Percentiles rank a stretch among this genome's conserved stretches.
phyloP scores from a whole-genome alignment of 495 filamentous ascomycete species.

The Xylaria flabelliformis region DNA sequence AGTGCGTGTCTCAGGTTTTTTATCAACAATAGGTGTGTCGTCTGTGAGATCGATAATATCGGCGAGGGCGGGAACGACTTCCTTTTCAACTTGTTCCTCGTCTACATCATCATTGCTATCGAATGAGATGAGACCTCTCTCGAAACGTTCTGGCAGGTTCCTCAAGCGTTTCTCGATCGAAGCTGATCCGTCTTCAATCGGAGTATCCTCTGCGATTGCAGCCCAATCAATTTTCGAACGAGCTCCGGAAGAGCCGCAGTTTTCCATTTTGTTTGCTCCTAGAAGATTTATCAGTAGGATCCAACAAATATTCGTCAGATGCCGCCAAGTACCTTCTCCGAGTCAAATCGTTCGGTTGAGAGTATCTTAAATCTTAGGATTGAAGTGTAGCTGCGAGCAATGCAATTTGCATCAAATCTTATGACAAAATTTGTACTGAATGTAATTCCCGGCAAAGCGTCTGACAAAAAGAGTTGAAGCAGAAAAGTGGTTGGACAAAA shows the following conservation, averaged over 20 bases:
- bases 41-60: conserved; percentile 36
- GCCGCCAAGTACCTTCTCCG: not conserved
- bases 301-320: not conserved
- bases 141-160: conserved; percentile 11
- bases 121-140: not conserved
- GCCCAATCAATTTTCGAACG: not conserved
- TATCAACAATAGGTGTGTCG: conserved; percentile 1
- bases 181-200: not conserved
- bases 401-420: not conserved
- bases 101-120: not conserved
- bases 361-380: not conserved
- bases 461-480: not conserved
- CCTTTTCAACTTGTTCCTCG: conserved; percentile 9
- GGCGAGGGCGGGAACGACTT: conserved; percentile 26
- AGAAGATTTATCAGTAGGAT: not conserved
- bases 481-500: not conserved
- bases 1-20: conserved; percentile 1
- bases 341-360: not conserved
- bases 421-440: not conserved
- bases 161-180: conserved; percentile 13
- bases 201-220: not conserved
- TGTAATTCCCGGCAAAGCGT: not conserved
- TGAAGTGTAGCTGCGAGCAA: not conserved
- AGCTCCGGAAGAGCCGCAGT: not conserved
- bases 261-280: not conserved